These are phyloP conservation scores for Lactarius psammicola DNA, from an alignment of 768 basidiomycete species.

Conservation along the genomic window DNA sequence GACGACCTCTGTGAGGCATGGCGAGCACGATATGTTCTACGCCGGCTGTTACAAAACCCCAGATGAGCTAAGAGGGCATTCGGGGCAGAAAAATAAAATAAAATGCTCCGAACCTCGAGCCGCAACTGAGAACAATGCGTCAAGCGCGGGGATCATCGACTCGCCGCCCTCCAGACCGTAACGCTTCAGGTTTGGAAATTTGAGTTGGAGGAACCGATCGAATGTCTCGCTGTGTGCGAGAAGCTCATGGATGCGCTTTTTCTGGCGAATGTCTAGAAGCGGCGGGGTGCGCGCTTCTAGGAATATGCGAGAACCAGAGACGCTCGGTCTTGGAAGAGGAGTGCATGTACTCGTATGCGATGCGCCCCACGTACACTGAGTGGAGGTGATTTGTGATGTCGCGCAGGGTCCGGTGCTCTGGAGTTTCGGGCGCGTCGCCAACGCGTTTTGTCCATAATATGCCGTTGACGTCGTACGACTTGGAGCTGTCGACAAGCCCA, in stretches of 20 bases:
- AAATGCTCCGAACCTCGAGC: slow-evolving; percentile 46
- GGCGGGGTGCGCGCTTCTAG: slow-evolving; percentile 61
- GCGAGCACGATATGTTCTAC: slow-evolving; percentile 71
- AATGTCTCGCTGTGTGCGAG: slow-evolving; percentile 76
- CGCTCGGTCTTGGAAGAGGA: slow-evolving; percentile 82
- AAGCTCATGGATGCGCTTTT: slow-evolving; percentile 62
- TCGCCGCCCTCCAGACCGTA: slow-evolving; percentile 92
- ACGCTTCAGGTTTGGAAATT: slow-evolving; percentile 86
- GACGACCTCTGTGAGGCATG: slow-evolving; percentile 86
- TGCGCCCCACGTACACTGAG: slow-evolving; percentile 74
- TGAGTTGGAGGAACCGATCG: slow-evolving; percentile 80
- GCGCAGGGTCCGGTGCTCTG: slow-evolving; percentile 59
- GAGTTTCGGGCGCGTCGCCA: slow-evolving; percentile 36
- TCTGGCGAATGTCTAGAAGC: slow-evolving; percentile 37
- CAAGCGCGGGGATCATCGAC: slow-evolving; percentile 88
- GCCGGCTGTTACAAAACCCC: slow-evolving; percentile 44
- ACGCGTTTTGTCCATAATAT: slow-evolving; percentile 70
- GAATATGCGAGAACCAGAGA: slow-evolving; percentile 83
- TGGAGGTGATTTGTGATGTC: slow-evolving; percentile 71
- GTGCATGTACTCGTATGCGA: slow-evolving; percentile 94
- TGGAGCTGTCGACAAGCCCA: slow-evolving; percentile 54
- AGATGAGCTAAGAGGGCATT: not conserved
- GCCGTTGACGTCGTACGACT: slow-evolving; percentile 70
- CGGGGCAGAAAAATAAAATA: too few relatives aligned
- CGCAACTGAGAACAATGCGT: slow-evolving; percentile 68